Conservation (phyloP, 352 stramenopile genomes). For the Phytophthora tubulina region DNA sequence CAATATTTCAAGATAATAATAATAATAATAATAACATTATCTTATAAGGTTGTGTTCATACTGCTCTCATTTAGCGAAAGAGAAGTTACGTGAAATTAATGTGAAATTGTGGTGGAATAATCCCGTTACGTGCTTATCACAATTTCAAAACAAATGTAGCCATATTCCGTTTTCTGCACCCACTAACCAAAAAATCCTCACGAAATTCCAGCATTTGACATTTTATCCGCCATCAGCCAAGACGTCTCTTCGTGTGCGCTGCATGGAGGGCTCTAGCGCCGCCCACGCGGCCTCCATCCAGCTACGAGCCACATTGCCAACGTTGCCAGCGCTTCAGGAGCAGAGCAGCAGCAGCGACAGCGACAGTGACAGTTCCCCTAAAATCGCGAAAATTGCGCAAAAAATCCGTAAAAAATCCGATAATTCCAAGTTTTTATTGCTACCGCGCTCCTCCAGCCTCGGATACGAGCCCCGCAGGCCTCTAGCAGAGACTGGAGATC, state of each 20-base stretch:
- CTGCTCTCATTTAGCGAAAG: too few species aligned
- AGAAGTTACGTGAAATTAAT: too few species aligned
- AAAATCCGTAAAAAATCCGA: constrained; percentile 5
- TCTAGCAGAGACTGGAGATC: constrained; percentile 27
- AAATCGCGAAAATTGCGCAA: neutral
- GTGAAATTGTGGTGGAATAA: too few species aligned
- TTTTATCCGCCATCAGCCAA: too few species aligned
- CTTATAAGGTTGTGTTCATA: too few species aligned
- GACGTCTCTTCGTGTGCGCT: neutral
- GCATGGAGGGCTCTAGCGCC: constrained; percentile 14
- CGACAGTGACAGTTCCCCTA: constrained; percentile 2
- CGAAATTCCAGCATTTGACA: neutral
- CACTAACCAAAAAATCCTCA: neutral
- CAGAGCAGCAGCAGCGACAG: constrained; percentile 25
- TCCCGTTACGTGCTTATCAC: too few species aligned
- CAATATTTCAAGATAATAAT: too few species aligned
- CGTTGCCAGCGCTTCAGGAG: constrained; percentile 24
- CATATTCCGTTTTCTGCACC: neutral
- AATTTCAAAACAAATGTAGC: too few species aligned
- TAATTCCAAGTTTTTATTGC: constrained; percentile 22
- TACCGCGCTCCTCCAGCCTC: constrained; percentile 33
- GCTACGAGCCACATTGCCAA: constrained; percentile 24
- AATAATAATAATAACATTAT: too few species aligned
- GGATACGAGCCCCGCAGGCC: constrained; percentile 21
- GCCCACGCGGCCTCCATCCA: neutral